A percentile compares a stretch with the other conserved stretches of the same genome.
Evolutionary conservation across 1,139 yeast species (phyloP).

Genomic region (Saccharomycopsis hybrid): DNA sequence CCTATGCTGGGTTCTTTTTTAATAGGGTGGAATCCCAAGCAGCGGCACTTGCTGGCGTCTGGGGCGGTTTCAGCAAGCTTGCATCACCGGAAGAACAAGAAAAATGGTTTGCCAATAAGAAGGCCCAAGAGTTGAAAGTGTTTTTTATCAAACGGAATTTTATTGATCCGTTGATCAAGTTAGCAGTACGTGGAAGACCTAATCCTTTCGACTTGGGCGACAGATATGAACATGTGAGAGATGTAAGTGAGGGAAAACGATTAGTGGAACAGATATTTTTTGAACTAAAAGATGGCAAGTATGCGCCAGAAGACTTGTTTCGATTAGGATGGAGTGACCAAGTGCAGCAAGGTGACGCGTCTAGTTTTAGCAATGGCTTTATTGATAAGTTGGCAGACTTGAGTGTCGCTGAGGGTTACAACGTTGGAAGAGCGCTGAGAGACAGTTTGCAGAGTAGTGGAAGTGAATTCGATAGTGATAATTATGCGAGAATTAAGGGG

Average conservation of each 20-base stretch:
- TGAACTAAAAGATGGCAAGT: neutral
- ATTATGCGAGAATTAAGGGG: too few species aligned
- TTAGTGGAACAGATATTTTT: neutral
- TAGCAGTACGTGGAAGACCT: slow-evolving; percentile 29
- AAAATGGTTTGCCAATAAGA: slow-evolving; percentile 22
- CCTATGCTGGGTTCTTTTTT: slow-evolving; percentile 26
- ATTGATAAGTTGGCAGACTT: too few species aligned
- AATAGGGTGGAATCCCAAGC: slow-evolving; percentile 27
- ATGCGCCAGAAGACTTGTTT: neutral
- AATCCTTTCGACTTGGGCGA: slow-evolving; percentile 23
- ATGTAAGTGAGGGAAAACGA: slow-evolving; percentile 6
- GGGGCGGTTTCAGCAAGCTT: slow-evolving; percentile 23
- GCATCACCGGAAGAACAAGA: slow-evolving; percentile 25
- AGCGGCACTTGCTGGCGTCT: slow-evolving; percentile 26
- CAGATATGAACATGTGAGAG: slow-evolving; percentile 1
- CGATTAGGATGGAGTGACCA: too few species aligned
- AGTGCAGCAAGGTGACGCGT: too few species aligned
- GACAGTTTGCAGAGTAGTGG: too few species aligned
- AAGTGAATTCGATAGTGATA: too few species aligned
- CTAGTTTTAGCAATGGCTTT: too few species aligned
- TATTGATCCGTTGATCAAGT: slow-evolving; percentile 25
- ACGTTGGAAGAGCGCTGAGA: too few species aligned
- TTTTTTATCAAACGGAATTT: slow-evolving; percentile 25
- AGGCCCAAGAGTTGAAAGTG: slow-evolving; percentile 25
- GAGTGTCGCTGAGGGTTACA: too few species aligned